Percentiles rank a stretch among this genome's conserved stretches.
Evolutionary conservation across 345 rosid species (phyloP).

Genomic region (Corymbia maculata): DNA sequence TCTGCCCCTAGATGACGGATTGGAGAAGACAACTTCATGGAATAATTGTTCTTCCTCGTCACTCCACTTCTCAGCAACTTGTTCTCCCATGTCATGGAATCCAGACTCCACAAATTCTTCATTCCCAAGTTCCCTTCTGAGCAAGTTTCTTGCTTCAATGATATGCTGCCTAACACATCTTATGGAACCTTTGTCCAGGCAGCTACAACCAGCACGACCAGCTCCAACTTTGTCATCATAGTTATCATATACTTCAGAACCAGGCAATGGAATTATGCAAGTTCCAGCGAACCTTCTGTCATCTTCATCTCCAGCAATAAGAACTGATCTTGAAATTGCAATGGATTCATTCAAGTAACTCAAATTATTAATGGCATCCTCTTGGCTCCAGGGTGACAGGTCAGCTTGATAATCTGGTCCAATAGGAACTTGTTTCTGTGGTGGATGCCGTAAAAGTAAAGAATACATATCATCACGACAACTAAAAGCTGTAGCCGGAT

Average conservation of each 20-base stretch:
- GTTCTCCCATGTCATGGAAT: constrained; percentile 70
- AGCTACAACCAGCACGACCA: constrained; percentile 31
- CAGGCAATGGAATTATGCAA: constrained; percentile 48
- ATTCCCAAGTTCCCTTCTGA: constrained; percentile 35
- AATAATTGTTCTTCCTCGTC: constrained; percentile 49
- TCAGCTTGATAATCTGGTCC: constrained; percentile 56
- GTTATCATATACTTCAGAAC: constrained; percentile 7
- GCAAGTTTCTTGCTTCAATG: constrained; percentile 45
- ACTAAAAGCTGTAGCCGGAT: constrained; percentile 9
- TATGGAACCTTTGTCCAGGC: constrained; percentile 43
- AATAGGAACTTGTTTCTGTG: constrained; percentile 30
- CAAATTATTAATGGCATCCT: neutral
- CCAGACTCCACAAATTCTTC: constrained; percentile 46
- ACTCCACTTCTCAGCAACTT: constrained; percentile 44
- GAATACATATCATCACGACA: constrained; percentile 25
- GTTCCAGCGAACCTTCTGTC: constrained; percentile 30
- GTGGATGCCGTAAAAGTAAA: constrained; percentile 8
- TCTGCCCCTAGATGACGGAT: constrained; percentile 35
- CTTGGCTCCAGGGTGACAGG: constrained; percentile 33
- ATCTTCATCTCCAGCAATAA: neutral
- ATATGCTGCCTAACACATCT: constrained; percentile 58
- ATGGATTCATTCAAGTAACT: neutral
- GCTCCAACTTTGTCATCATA: constrained; percentile 14
- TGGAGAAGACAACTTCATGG: constrained; percentile 45
- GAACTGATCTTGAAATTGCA: neutral